Evolutionary conservation across 257 asterid species (phyloP), one percentile per base, ranked within the genome.

Genomic region (Solanum ahanhuiri): DNA sequence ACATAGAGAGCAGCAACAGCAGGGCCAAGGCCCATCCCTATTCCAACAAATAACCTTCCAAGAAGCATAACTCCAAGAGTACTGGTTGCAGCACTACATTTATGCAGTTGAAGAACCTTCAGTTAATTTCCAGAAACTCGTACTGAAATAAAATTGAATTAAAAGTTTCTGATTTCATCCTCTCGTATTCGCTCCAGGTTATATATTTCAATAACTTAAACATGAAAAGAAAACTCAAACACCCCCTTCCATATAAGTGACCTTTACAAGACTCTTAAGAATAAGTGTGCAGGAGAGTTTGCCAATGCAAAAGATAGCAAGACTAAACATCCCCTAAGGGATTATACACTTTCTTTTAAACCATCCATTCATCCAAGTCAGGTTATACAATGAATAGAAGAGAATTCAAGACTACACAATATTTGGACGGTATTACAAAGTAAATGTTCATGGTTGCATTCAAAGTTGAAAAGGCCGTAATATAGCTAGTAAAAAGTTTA

Each of bases 1-100:
- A 96, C 96, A 89, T 96, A 96, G 83, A 96, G 95, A 58, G 98
- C 95, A 28, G 98, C 98, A 85, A 96, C 98, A 54, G 99, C 94
- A 85, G 99, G 99, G 72, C 99, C 98, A 89, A 96, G 91, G 86
- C 99, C 99, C 97, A 96, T 95, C 86, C 99, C 99, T 37, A 90
- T 88, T 87, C 99, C 99, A 60, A 95, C 98, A 69, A 95, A 85
- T 72, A 96, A 91, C 91, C 99, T 93, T 71, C 99, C 99, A 66
- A 95, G 91, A 90, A 96, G 99, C 99, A 96, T 96, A 85, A 94
- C 96, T 71, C 90, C 93, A 75, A 96, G 95, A 88, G 95, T 87
- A 89, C 88, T 93, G 81, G 99, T 83, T 64, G 95, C 64, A 60
- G 87, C 87, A 85, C 87, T 85, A 76, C 87, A 85, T 58, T 70